Conservation (phyloP, 2,329 filamentous ascomycete genomes). For the Colletotrichum sp. region DNA sequence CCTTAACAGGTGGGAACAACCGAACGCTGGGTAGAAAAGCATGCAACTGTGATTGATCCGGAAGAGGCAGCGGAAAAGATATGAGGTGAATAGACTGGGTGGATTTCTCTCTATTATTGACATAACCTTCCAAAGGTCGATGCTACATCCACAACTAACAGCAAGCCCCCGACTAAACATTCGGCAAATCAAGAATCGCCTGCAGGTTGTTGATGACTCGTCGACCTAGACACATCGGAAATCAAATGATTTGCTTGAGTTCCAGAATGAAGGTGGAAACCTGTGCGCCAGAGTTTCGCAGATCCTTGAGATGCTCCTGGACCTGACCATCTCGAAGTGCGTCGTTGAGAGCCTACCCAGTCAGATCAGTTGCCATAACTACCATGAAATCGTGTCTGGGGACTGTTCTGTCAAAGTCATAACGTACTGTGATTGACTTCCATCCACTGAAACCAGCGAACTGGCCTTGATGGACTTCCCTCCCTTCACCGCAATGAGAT, state of each 20-base stretch:
- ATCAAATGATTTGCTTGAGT: background rate
- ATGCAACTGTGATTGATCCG: background rate
- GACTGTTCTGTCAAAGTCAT: background rate
- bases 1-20: no score
- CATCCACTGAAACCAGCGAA: constrained; percentile 4
- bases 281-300: background rate
- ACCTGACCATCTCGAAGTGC: background rate
- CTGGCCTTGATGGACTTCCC: background rate
- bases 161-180: background rate
- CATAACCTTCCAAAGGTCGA: background rate
- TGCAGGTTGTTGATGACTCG: background rate
- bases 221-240: background rate
- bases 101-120: background rate
- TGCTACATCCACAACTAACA: background rate
- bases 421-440: background rate
- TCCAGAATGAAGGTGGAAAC: background rate
- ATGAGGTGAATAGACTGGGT: background rate
- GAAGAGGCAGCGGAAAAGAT: background rate
- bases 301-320: background rate
- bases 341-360: background rate
- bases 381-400: background rate
- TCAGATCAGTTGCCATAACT: background rate
- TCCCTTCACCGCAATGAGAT: background rate
- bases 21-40: background rate
- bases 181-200: background rate